Percentiles rank a stretch among this genome's conserved stretches.
Evolutionary conservation across 2,329 filamentous ascomycete species (phyloP).

Genomic region (Colletotrichum sp.): DNA sequence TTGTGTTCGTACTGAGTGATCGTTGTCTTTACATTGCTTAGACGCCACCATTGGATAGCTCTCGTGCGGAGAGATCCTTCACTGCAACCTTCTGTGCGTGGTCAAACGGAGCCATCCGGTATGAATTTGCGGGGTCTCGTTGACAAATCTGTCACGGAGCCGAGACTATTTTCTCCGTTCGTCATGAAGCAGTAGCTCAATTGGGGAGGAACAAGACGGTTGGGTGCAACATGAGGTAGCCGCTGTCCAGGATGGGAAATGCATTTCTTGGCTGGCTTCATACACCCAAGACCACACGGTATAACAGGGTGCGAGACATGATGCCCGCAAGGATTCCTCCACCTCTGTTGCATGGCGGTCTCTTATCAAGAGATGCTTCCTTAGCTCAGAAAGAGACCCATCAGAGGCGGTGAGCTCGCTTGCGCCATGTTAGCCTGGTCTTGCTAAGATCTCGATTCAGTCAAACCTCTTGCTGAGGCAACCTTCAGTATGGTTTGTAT

Average conservation of each 20-base stretch:
- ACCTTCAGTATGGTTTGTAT: not conserved
- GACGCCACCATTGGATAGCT: too few relatives aligned
- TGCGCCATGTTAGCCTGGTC: not conserved
- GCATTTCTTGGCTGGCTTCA: not conserved
- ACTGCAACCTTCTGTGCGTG: not conserved
- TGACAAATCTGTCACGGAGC: not conserved
- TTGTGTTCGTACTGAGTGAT: too few relatives aligned
- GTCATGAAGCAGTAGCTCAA: not conserved
- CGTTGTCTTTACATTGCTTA: too few relatives aligned
- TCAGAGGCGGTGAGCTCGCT: not conserved
- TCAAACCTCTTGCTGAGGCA: not conserved
- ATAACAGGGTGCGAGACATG: not conserved
- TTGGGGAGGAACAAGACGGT: not conserved
- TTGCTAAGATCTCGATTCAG: not conserved
- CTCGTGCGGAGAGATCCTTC: not conserved
- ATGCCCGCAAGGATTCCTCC: rapidly evolving
- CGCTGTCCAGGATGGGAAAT: not conserved
- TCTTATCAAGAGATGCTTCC: not conserved
- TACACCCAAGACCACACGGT: not conserved
- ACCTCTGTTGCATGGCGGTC: not conserved
- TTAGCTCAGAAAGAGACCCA: not conserved
- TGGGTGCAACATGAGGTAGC: not conserved
- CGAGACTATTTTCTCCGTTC: not conserved
- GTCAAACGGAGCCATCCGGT: not conserved
- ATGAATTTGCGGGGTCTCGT: not conserved